Percentiles rank a stretch among this genome's conserved stretches.
Evolutionary conservation across 2,329 filamentous ascomycete genomes (phyloP).

Genomic region (Fusarium concolor): DNA sequence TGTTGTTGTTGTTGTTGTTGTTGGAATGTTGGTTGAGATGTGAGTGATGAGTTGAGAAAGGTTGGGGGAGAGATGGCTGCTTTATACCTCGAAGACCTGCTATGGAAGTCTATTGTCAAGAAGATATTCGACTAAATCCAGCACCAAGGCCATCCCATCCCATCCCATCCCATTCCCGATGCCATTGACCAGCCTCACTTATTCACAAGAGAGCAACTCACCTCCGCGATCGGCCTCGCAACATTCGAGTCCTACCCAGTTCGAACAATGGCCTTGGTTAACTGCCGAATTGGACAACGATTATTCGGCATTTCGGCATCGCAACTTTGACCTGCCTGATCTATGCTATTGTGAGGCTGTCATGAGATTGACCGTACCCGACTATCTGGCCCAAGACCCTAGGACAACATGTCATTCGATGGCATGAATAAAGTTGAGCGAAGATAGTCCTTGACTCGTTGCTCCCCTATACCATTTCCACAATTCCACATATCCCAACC

Average conservation of each 20-base stretch:
- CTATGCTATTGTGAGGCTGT: too few relatives aligned
- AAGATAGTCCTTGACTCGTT: too few relatives aligned
- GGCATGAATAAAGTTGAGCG: too few relatives aligned
- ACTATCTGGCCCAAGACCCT: too few relatives aligned
- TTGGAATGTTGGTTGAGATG: not conserved
- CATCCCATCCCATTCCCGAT: too few relatives aligned
- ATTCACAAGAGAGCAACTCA: not conserved
- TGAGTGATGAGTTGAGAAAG: not conserved
- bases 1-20: not conserved
- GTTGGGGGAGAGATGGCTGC: not conserved
- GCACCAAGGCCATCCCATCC: too few relatives aligned
- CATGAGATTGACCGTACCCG: too few relatives aligned
- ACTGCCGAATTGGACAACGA: not conserved
- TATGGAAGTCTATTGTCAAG: not conserved
- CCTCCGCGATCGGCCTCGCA: too few relatives aligned
- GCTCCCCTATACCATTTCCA: too few relatives aligned
- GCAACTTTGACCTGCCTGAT: too few relatives aligned
- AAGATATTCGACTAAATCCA: not conserved
- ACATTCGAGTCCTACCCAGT: rapidly evolving
- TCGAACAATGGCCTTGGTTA: not conserved
- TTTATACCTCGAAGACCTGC: not conserved
- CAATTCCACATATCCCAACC: too few relatives aligned
- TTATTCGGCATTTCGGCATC: not conserved
- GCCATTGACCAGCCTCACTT: not conserved
- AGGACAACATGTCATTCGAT: too few relatives aligned